These are phyloP conservation scores for Stagonosporopsis rhizophila DNA, from an alignment of 2,329 filamentous ascomycete genomes.

Conservation along the genomic window DNA sequence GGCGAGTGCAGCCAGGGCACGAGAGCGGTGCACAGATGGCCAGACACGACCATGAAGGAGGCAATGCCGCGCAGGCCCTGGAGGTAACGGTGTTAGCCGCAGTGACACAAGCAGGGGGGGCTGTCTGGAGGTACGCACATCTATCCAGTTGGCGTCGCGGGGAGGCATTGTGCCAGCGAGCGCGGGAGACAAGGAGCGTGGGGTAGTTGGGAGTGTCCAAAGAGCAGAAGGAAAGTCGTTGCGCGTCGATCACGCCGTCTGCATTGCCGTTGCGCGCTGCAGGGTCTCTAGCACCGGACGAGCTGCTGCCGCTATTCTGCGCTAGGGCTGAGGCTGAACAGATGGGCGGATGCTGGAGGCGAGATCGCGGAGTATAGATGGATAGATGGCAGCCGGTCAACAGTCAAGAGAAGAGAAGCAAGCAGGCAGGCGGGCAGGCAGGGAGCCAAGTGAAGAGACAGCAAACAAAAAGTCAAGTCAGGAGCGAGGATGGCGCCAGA, in stretches of 20 bases:
- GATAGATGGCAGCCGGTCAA: neutral
- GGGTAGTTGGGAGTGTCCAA: slow-evolving; percentile 19
- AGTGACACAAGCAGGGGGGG: slow-evolving; percentile 18
- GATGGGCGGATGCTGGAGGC: neutral
- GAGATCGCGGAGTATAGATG: neutral
- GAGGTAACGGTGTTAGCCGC: slow-evolving; percentile 29
- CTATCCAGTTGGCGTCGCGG: slow-evolving; percentile 50
- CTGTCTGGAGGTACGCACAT: slow-evolving; percentile 31
- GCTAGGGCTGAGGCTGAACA: neutral
- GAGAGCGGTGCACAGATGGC: slow-evolving; percentile 53
- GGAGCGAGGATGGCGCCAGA: slow-evolving; percentile 15
- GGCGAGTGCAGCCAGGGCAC: slow-evolving; percentile 52
- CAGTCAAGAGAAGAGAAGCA: neutral
- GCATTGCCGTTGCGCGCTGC: slow-evolving; percentile 16
- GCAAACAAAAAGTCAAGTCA: neutral
- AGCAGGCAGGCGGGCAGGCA: slow-evolving; percentile 5
- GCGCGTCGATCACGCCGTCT: slow-evolving; percentile 11
- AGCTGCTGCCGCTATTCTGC: slow-evolving; percentile 2
- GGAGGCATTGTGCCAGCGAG: slow-evolving; percentile 38
- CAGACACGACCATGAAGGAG: slow-evolving; percentile 53
- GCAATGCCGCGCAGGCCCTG: slow-evolving; percentile 54
- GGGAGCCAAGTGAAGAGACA: neutral
- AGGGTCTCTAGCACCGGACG: slow-evolving; percentile 7
- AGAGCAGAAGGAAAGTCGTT: slow-evolving; percentile 12
- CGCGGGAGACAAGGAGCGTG: slow-evolving; percentile 10